phyloP scores from a whole-genome alignment of 1,284 basidiomycete genomes.

The Volvariella volvacea region DNA sequence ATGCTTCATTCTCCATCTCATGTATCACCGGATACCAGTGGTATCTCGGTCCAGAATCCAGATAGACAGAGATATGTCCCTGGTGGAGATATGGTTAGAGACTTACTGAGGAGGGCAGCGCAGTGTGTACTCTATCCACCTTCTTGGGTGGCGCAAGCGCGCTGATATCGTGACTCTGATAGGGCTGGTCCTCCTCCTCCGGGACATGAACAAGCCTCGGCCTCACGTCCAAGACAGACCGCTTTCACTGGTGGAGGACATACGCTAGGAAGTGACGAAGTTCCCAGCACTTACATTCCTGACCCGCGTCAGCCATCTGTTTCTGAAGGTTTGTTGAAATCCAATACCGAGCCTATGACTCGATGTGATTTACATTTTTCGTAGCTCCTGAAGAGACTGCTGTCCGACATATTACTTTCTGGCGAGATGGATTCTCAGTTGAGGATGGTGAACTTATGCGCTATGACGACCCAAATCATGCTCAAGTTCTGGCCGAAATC shows the following conservation, averaged over 20 bases:
- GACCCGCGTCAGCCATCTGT: slow-evolving; percentile 46
- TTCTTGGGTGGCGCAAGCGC: slow-evolving; percentile 1
- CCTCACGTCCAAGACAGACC: slow-evolving; percentile 15
- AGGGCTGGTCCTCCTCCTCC: slow-evolving; percentile 38
- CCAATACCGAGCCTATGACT: slow-evolving; percentile 1
- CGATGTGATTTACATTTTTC: background rate
- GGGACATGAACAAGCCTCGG: slow-evolving; percentile 12
- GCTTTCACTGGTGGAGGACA: slow-evolving; percentile 71
- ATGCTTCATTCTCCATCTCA: background rate
- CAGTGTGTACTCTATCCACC: slow-evolving; percentile 63
- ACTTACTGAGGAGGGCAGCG: slow-evolving; percentile 78
- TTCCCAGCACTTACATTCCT: slow-evolving; percentile 66
- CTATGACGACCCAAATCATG: slow-evolving; percentile 80
- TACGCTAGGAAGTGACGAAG: slow-evolving; percentile 83
- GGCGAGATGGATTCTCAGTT: slow-evolving; percentile 91
- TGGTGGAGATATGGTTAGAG: slow-evolving; percentile 68
- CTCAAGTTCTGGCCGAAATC: slow-evolving; percentile 71
- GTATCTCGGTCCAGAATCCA: slow-evolving; percentile 87
- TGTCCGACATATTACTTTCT: slow-evolving; percentile 83
- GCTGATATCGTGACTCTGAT: background rate
- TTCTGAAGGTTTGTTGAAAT: slow-evolving; percentile 16
- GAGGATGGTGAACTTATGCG: slow-evolving; percentile 84
- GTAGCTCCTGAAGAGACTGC: slow-evolving; percentile 44
- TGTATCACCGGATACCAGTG: slow-evolving; percentile 40
- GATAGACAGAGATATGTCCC: slow-evolving; percentile 41